phyloP scores from a whole-genome alignment of 208 protist genomes.

The Leishmania gerbilli region DNA sequence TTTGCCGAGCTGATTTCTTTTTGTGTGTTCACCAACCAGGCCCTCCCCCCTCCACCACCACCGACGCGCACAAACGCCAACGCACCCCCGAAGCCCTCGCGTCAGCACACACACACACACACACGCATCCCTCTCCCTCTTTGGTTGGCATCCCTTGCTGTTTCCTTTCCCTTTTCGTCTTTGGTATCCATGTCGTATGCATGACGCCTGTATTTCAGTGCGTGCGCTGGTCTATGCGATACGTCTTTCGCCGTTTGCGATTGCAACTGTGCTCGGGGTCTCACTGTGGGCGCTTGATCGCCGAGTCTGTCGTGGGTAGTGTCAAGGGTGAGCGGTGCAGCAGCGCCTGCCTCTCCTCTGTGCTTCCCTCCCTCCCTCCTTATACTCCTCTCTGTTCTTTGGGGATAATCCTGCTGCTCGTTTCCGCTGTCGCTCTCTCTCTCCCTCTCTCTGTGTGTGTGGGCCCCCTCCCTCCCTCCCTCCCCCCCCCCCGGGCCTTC shows the following conservation, averaged over 20 bases:
- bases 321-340: too few species aligned
- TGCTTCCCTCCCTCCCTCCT: neutral
- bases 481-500: neutral
- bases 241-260: neutral
- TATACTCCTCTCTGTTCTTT: neutral
- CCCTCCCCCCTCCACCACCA: neutral
- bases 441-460: neutral
- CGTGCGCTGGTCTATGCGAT: neutral
- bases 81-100: neutral
- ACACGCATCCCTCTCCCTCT: neutral
- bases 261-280: too few species aligned
- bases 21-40: neutral
- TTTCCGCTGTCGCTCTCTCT: neutral
- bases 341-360: too few species aligned
- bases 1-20: neutral
- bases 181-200: neutral
- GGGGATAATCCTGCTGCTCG: neutral
- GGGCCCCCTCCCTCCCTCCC: too few species aligned
- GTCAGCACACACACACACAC: neutral
- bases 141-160: neutral
- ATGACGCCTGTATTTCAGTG: neutral
- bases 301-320: too few species aligned
- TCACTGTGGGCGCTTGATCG: too few species aligned
- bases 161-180: neutral
- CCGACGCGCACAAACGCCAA: neutral